Base-by-base conservation (phyloP, 768 basidiomycete genomes). In the Suillus occidentalis region DNA sequence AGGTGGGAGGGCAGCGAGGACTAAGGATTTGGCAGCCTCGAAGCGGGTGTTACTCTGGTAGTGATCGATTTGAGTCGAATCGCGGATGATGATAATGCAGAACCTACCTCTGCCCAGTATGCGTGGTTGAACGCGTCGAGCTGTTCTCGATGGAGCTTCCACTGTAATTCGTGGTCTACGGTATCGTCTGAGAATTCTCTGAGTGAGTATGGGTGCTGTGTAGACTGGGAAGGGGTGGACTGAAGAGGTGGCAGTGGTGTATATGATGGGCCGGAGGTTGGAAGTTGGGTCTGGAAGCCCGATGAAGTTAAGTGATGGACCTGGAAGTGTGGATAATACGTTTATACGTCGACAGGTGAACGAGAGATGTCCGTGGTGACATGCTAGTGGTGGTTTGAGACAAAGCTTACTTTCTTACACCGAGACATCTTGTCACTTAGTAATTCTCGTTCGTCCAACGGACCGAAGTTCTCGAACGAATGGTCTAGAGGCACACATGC, bases 101-200 rank as follows among this genome's bases (percentile, higher is more conserved):
- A n/a, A 83, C 90, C 68, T 72, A 94, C 93, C 62, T 94, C 88
- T 61, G 85, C 76, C 93, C 93, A 95, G 73, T 92, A 95, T 20
- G 81, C 77, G 63, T 94, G 89, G 66, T 93, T 89, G 71, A 90
- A 88, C 28, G 85, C 80, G 70, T 94, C 91, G 25, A 93, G 75
- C 63, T 88, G 86, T 74, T 92, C 88, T 61, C 88, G 81, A 65
- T 88, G 85, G 55, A 93, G 76, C 65, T 85, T 87, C 80, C 84
- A 89, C 70, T 89, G 91, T 57, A 92, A 82, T 62, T 90, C 88
- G 53, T 76, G 73, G 22, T 72, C 71, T 56, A 70, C 60, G 58
- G 73, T 66, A 68, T 69, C 49, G 73, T 72, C 45, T 70, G 73
- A 43, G 76, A 94, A 94, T 73, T 94, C 92, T 64, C 80, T 74